Base-by-base conservation (phyloP, 331 rosid species). In the Telfairia occidentalis region DNA sequence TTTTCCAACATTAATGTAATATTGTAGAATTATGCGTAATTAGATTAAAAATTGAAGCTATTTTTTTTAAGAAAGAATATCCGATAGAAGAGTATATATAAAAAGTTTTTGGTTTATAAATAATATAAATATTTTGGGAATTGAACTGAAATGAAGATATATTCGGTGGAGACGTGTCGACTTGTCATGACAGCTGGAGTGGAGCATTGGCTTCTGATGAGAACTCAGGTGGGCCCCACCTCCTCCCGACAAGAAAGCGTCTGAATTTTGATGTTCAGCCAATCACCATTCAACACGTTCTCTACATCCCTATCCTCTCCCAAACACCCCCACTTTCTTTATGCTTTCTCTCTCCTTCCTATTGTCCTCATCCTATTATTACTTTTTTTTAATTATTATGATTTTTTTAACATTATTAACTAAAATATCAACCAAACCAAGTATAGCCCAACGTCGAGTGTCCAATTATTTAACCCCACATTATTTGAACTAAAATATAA, bases 101-200 rank as follows among this genome's bases (percentile, higher is more conserved):
- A 13, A 9, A 8, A 3, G 3, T 16, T 29, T 59, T 5, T 59
- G 11, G 30, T 30, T 6, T 32, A 30, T 61, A 24, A 32, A 32
- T 7, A 61, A 32, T 61, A 32, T 7, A 61, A 32, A 30, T 18
- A 61, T 61, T 58, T 28, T 28, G 66, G 24, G 70, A 34, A 15
- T 61, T 32, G 45, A 61, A 32, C 70, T 30, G 67, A 60, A 29
- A 60, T 60, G 5, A 30, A 66, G n/a, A 65, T 10, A 40, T 66
- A 40, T 66, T 66, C 34, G 73, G 52, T 66, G 35, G 32, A 38
- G 73, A 43, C 52, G 74, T 67, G 74, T 67, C 74, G 37, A 42
- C 1, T 5, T 11, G 23, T 43, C 13, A 69, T 24, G 74, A 43
- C 75, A 70, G 75, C 58, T 70, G 75, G 35, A 40, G 54, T 67